Conservation (phyloP, 345 rosid species). For the Sonneratia caseolaris region DNA sequence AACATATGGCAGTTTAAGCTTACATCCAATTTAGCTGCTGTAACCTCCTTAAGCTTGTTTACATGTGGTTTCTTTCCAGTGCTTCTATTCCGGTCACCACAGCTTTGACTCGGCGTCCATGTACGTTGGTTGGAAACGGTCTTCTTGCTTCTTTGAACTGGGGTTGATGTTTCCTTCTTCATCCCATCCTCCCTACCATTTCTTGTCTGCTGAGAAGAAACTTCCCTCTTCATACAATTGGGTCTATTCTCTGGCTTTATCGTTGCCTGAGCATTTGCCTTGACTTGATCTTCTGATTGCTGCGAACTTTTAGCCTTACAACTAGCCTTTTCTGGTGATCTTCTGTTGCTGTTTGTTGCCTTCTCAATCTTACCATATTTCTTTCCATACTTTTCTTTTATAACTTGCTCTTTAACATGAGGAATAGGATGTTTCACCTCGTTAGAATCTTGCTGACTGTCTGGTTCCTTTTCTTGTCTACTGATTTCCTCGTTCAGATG, state of each 20-base stretch:
- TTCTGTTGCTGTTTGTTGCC: conserved; percentile 17
- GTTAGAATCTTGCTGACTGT: conserved; percentile 19
- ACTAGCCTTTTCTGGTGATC: conserved; percentile 21
- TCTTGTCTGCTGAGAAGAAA: not conserved
- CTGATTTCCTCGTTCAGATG: conserved; percentile 8
- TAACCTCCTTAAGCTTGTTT: not conserved
- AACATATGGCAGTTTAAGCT: not conserved
- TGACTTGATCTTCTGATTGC: conserved; percentile 27
- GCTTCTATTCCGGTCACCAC: not conserved
- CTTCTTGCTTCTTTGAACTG: conserved; percentile 8
- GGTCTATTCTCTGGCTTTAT: conserved; percentile 29
- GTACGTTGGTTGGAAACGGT: not conserved
- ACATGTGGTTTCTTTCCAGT: not conserved
- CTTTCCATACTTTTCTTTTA: conserved; percentile 20
- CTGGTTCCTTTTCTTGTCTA: conserved; percentile 27
- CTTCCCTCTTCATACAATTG: conserved; percentile 16
- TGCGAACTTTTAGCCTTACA: conserved; percentile 28
- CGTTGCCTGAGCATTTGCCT: conserved; percentile 3
- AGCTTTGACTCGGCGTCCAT: not conserved
- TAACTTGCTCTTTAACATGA: conserved; percentile 16
- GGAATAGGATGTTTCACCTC: conserved; percentile 22
- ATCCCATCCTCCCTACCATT: not conserved
- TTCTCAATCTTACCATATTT: conserved; percentile 26
- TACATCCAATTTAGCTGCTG: not conserved
- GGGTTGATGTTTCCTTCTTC: not conserved